A percentile compares a stretch with the other conserved stretches of the same genome.
phyloP scores from a whole-genome alignment of 345 rosid species.

The Moricandia moricandioides region DNA sequence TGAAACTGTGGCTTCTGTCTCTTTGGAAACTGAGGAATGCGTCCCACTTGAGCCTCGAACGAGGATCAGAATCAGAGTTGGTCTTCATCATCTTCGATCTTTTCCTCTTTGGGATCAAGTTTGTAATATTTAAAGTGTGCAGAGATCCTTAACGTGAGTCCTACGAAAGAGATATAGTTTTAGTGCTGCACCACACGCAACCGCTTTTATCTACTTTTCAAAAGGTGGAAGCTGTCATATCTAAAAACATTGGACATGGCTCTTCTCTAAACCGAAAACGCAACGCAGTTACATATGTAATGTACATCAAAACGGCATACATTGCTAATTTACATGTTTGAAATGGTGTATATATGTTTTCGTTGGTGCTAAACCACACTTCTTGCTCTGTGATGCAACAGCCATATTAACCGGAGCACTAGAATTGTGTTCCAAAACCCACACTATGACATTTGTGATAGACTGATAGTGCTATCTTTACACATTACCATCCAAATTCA shows the following conservation, averaged over 20 bases:
- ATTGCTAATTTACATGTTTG: neutral
- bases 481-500: neutral
- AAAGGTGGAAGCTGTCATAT: neutral
- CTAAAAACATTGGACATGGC: neutral
- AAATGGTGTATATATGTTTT: neutral
- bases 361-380: neutral
- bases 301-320: neutral
- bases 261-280: neutral
- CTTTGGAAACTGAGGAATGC: conserved; percentile 56
- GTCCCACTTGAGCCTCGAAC: conserved; percentile 48
- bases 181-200: neutral
- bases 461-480: neutral
- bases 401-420: neutral
- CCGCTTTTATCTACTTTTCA: neutral
- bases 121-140: conserved; percentile 10
- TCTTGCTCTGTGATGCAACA: neutral
- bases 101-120: neutral
- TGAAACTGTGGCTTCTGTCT: conserved; percentile 41
- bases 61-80: conserved; percentile 8
- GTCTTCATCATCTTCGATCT: conserved; percentile 12
- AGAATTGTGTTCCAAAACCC: neutral
- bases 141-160: neutral
- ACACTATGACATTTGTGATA: neutral
- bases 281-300: neutral
- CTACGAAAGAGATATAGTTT: neutral